Base-by-base conservation (phyloP, 2,329 filamentous ascomycete species). In the Botrytis medusae region DNA sequence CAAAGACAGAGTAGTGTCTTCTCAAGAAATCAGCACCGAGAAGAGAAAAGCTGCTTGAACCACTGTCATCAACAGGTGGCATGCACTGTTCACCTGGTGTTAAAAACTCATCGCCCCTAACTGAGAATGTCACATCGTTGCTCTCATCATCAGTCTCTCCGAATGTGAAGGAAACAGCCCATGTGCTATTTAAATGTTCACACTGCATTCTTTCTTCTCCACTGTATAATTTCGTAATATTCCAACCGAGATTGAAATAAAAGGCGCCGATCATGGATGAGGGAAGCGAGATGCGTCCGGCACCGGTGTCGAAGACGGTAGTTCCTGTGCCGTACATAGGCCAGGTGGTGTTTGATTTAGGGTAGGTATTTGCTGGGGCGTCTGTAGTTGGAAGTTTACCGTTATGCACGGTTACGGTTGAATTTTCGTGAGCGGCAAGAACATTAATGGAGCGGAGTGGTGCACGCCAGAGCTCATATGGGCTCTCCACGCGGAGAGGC, bases 221-320 rank as follows among this genome's bases (percentile, higher is more conserved):
- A 25, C 7, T 54, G 1, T 20, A 0, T 12, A 73, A 8, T 8
- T 54, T 60, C 2, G 48, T 51, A 16, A 37, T 4, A 54, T 71
- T 71, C 71, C 64, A 69, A 4, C 71, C 71, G 5, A 73, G n/a
- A 18, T 44, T 46, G 2, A 4, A 51, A 34, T 71, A 73, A 1
- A 73, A 32, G 12, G 63, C 54, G 7, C n/a, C 65, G 51, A 71
- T 8, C 22, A 59, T 42, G 2, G 7, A 18, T 1, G 12, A n/a
- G 5, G 71, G 71, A 14, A 73, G 25, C 2, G 40, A 34, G 54
- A 73, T 73, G 10, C 34, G 8, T 22, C 71, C 71, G 9, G 54
- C 54, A 18, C 71, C 71, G 10, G 71, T 71, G 16, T 73, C 71
- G 42, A 73, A 73, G 9, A 73, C 71, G 14, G 64, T 1, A 9